Conservation (phyloP, 192 early-diverging fungal genomes). For the Entomortierella beljakovae region DNA sequence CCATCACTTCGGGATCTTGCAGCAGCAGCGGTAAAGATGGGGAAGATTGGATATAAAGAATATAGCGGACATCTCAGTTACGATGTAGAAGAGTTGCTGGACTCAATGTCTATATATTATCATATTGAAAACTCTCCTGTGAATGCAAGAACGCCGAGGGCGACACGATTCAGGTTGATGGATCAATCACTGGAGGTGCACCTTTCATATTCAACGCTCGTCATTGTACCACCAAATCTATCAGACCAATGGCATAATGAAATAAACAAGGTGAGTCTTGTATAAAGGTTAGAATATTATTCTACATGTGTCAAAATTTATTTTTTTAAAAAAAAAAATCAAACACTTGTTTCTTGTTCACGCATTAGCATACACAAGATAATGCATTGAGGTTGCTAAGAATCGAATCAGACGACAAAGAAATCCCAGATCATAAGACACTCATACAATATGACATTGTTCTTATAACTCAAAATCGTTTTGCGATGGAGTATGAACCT, state of each 20-base stretch:
- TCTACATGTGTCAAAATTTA: no score
- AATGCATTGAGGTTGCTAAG: conserved; percentile 54
- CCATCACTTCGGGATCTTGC: conserved; percentile 60
- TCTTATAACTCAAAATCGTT: conserved; percentile 72
- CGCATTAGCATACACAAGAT: conserved; percentile 66
- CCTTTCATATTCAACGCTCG: conserved; percentile 72
- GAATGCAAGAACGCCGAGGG: conserved; percentile 19
- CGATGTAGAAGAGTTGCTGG: conserved; percentile 38
- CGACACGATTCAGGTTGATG: background rate
- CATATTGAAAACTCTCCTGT: conserved; percentile 30
- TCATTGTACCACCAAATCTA: conserved; percentile 63
- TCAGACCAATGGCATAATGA: conserved; percentile 83
- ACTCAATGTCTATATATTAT: conserved; percentile 68
- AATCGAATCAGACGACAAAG: conserved; percentile 54
- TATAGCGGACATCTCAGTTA: conserved; percentile 57
- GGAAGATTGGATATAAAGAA: conserved; percentile 58
- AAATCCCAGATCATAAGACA: conserved; percentile 60
- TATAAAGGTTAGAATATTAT: no score
- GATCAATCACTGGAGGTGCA: conserved; percentile 60
- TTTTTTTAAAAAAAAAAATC: no score
- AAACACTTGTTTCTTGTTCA: background rate
- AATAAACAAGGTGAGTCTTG: conserved; percentile 83
- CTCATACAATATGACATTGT: conserved; percentile 78
- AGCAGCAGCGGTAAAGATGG: conserved; percentile 53
- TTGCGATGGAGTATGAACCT: conserved; percentile 68